Percentiles rank a stretch among this genome's conserved stretches.
phyloP scores from a whole-genome alignment of 257 asterid genomes.

The Cinchona pubescens region DNA sequence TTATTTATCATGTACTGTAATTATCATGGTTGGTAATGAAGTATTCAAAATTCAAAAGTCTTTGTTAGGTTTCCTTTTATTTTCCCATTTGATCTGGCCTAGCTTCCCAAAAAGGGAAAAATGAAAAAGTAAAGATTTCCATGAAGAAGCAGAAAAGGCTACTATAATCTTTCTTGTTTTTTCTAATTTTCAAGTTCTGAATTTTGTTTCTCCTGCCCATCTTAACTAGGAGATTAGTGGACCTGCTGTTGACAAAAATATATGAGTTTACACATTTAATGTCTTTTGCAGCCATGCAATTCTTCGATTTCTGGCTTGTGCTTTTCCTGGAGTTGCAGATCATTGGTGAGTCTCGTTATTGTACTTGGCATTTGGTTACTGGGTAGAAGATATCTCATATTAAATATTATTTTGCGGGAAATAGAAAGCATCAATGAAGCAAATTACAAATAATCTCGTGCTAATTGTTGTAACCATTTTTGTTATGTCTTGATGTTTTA shows the following conservation, averaged over 20 bases:
- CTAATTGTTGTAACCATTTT: background rate
- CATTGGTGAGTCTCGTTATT: slow-evolving; percentile 68
- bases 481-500: background rate
- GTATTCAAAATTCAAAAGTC: background rate
- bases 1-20: background rate
- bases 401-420: background rate
- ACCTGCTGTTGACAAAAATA: background rate
- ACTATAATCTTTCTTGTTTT: background rate
- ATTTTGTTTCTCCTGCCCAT: background rate
- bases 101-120: background rate
- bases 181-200: too few relatives aligned
- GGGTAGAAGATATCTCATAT: background rate
- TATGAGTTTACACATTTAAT: slow-evolving; percentile 4
- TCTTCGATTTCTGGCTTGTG: slow-evolving; percentile 64
- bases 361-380: background rate
- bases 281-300: slow-evolving; percentile 78
- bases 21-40: background rate
- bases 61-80: background rate
- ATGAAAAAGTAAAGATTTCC: background rate
- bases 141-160: background rate
- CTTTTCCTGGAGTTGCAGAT: slow-evolving; percentile 88
- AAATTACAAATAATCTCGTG: background rate
- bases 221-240: background rate
- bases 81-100: background rate
- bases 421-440: too few relatives aligned